A percentile compares a stretch with the other conserved stretches of the same genome.
Conservation (phyloP, 2,329 filamentous ascomycete genomes). For the Beauveria varroae region DNA sequence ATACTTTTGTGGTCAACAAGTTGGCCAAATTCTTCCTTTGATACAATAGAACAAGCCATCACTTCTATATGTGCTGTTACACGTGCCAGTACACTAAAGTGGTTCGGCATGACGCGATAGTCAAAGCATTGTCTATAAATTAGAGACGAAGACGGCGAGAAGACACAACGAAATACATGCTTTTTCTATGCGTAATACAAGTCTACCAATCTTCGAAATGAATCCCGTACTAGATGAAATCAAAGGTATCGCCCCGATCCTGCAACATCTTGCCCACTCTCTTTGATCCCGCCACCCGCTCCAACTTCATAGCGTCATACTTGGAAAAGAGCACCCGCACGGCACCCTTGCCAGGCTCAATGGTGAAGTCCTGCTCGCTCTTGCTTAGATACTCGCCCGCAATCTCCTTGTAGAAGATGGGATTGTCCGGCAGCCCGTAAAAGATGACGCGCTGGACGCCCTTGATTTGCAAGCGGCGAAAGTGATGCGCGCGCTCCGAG, state of each 20-base stretch:
- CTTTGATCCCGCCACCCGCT: constrained; percentile 77
- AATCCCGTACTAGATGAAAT: constrained; percentile 64
- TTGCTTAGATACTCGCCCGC: constrained; percentile 57
- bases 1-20: not conserved
- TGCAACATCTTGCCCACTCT: constrained; percentile 77
- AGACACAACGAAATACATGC: not conserved
- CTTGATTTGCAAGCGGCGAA: constrained; percentile 74
- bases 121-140: no score
- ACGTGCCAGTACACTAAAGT: no score
- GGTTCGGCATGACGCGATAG: no score
- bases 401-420: constrained; percentile 70
- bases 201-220: not conserved
- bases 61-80: not conserved
- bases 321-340: constrained; percentile 68
- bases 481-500: constrained; percentile 94
- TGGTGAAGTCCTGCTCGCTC: constrained; percentile 48
- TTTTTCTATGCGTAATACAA: constrained; percentile 5
- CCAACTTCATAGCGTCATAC: constrained; percentile 83
- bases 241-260: constrained; percentile 85
- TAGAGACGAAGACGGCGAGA: not conserved
- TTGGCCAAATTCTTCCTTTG: not conserved
- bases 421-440: constrained; percentile 87
- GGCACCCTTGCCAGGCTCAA: constrained; percentile 51
- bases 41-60: not conserved
- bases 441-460: constrained; percentile 81